Conservation (phyloP, 129 eudicot genomes). For the Smallanthus sonchifolius region DNA sequence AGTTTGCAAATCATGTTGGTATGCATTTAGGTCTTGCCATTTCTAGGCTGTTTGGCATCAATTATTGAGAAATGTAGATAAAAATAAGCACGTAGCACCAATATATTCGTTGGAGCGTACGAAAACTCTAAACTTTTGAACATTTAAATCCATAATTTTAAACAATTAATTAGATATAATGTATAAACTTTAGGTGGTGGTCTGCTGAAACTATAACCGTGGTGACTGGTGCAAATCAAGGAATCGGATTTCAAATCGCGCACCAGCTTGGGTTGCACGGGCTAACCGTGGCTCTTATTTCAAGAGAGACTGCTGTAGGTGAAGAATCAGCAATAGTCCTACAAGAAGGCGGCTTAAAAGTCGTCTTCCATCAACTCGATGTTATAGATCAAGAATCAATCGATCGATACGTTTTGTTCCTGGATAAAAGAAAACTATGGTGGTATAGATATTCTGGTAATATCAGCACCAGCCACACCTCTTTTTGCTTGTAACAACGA, state of each 20-base stretch:
- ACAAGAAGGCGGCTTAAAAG: conserved; percentile 78
- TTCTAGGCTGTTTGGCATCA: background rate
- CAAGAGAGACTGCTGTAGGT: conserved; percentile 76
- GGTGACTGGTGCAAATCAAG: conserved; percentile 95
- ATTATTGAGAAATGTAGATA: too few species aligned
- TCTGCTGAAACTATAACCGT: conserved; percentile 73
- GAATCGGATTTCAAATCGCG: conserved; percentile 90
- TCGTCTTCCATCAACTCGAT: conserved; percentile 82
- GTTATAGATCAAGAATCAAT: conserved; percentile 62
- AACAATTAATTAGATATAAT: background rate
- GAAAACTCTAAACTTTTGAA: too few species aligned
- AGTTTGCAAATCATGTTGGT: background rate
- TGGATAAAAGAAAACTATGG: conserved; percentile 73
- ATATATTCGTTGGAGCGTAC: too few species aligned
- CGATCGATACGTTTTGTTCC: conserved; percentile 46
- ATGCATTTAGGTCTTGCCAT: background rate
- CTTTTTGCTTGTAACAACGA: background rate
- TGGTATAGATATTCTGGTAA: conserved; percentile 84
- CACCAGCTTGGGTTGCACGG: conserved; percentile 82
- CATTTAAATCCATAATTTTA: background rate
- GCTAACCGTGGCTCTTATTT: conserved; percentile 74
- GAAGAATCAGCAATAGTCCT: conserved; percentile 80
- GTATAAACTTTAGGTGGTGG: conserved; percentile 67
- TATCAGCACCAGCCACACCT: background rate
- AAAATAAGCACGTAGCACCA: too few species aligned